Percentiles rank a stretch among this genome's conserved stretches.
These are phyloP conservation scores for Saturnispora saitoi DNA, from an alignment of 805 yeast genomes.

Conservation along the genomic window DNA sequence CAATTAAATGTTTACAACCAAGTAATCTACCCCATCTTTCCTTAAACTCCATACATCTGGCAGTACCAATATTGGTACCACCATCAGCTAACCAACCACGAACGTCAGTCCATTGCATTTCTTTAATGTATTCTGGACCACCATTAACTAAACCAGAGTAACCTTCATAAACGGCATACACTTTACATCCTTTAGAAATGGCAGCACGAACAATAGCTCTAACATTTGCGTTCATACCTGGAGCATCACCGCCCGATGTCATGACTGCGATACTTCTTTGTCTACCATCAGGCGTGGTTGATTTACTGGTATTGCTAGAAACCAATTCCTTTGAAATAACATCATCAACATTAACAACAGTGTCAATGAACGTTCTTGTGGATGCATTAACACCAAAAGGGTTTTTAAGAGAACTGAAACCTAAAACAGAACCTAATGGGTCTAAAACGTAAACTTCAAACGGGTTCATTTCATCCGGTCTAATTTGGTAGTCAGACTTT, in stretches of 20 bases:
- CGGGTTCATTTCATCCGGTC: conserved; percentile 70
- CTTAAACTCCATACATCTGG: conserved; percentile 59
- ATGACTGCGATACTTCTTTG: conserved; percentile 56
- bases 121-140: conserved; percentile 44
- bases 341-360: conserved; percentile 1
- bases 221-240: conserved; percentile 73
- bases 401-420: conserved; percentile 59
- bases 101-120: conserved; percentile 68
- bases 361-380: conserved; percentile 12
- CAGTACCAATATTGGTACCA: conserved; percentile 76
- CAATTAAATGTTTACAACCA: conserved; percentile 59
- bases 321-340: conserved; percentile 5
- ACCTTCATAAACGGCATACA: conserved; percentile 65
- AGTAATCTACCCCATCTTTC: conserved; percentile 56
- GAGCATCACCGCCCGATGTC: conserved; percentile 81
- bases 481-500: conserved; percentile 39
- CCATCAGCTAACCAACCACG: conserved; percentile 63
- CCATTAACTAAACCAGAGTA: conserved; percentile 66
- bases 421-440: conserved; percentile 76
- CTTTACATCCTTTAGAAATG: conserved; percentile 55
- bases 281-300: conserved; percentile 2
- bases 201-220: conserved; percentile 66
- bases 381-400: conserved; percentile 34
- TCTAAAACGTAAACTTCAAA: conserved; percentile 69
- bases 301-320: not conserved